Conservation (phyloP, 805 yeast species). For the Cyberlindnera mycetangii region DNA sequence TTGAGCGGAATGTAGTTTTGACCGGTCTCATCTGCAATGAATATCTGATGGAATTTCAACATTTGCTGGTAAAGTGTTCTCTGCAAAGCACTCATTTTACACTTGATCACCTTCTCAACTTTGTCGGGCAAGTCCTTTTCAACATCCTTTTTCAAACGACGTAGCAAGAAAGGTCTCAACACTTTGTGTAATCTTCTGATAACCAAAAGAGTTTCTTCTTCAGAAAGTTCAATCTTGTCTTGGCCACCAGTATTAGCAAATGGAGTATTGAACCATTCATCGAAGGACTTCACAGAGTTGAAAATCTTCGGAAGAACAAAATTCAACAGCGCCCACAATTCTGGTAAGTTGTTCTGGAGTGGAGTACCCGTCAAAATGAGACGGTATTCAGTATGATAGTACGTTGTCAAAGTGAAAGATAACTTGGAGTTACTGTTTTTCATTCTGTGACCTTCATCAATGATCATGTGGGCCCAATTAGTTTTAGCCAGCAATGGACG, state of each 20-base stretch:
- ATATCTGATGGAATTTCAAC: slow-evolving; percentile 67
- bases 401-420: slow-evolving; percentile 65
- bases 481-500: slow-evolving; percentile 65
- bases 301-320: slow-evolving; percentile 81
- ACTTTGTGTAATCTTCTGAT: slow-evolving; percentile 86
- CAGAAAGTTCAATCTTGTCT: slow-evolving; percentile 75
- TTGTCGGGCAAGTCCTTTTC: slow-evolving; percentile 84
- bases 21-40: slow-evolving; percentile 61
- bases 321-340: slow-evolving; percentile 79
- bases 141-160: slow-evolving; percentile 84
- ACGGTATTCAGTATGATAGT: slow-evolving; percentile 72
- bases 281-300: slow-evolving; percentile 82
- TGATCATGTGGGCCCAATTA: slow-evolving; percentile 82
- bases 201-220: slow-evolving; percentile 80
- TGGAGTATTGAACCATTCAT: slow-evolving; percentile 89
- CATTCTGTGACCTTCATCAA: slow-evolving; percentile 91
- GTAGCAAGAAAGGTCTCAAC: slow-evolving; percentile 75
- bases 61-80: slow-evolving; percentile 69
- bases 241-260: slow-evolving; percentile 83
- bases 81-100: slow-evolving; percentile 74
- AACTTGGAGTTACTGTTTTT: slow-evolving; percentile 74
- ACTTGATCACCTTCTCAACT: slow-evolving; percentile 77
- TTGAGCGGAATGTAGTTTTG: slow-evolving; percentile 56
- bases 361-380: slow-evolving; percentile 88
- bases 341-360: slow-evolving; percentile 79